Conservation (phyloP, 371 early-diverging fungal species). For the Mucor mucedo region DNA sequence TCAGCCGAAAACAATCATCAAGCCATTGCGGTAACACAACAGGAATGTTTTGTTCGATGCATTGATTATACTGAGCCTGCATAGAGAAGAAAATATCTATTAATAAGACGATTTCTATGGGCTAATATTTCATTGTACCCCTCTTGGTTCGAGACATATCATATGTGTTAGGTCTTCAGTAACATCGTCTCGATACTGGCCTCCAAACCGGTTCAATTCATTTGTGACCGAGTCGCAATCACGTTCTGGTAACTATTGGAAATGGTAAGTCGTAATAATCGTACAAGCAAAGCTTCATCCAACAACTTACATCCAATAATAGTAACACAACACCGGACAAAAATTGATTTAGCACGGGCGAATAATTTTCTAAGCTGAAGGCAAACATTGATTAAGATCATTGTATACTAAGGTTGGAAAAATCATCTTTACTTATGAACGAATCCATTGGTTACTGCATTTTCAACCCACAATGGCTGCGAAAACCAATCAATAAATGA, state of each 20-base stretch:
- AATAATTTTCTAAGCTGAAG: slow-evolving; percentile 53
- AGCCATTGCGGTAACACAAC: slow-evolving; percentile 83
- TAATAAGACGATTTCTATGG: too few species aligned
- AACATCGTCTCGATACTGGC: slow-evolving; percentile 50
- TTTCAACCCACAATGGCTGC: slow-evolving; percentile 46
- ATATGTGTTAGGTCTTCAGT: slow-evolving; percentile 65
- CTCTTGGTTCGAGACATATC: slow-evolving; percentile 48
- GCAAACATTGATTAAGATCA: background rate
- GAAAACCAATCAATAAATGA: background rate
- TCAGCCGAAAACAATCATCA: slow-evolving; percentile 70
- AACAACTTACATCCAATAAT: slow-evolving; percentile 42
- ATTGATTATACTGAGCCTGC: slow-evolving; percentile 58
- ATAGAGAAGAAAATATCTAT: background rate
- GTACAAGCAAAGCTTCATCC: background rate
- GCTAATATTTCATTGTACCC: slow-evolving; percentile 40
- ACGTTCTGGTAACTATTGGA: slow-evolving; percentile 39
- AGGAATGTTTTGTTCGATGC: slow-evolving; percentile 53
- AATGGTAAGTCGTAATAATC: background rate
- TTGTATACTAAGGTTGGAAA: background rate
- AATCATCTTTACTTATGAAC: slow-evolving; percentile 44
- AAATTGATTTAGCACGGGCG: slow-evolving; percentile 52
- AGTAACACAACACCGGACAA: slow-evolving; percentile 64
- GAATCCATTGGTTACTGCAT: slow-evolving; percentile 31
- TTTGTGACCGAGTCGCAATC: slow-evolving; percentile 57
- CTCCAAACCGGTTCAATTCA: slow-evolving; percentile 62